phyloP scores from a whole-genome alignment of 192 early-diverging fungal species.

The Coemansia umbellata region DNA sequence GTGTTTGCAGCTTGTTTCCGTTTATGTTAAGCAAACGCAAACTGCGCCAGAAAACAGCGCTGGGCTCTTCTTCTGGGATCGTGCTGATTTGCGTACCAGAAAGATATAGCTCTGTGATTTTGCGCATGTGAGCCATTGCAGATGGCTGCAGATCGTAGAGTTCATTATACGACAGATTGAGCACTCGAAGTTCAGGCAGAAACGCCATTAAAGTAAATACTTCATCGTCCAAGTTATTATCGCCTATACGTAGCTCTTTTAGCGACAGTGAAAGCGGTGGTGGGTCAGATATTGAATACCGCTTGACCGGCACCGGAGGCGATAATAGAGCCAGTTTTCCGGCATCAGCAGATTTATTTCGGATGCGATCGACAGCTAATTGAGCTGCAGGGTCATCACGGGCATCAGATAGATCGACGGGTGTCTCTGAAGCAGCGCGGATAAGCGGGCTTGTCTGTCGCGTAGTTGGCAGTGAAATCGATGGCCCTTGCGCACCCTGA shows the following conservation, averaged over 20 bases:
- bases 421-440: conserved; percentile 27
- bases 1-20: conserved; percentile 83
- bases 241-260: conserved; percentile 66
- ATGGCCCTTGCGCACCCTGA: conserved; percentile 23
- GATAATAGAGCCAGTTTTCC: conserved; percentile 20
- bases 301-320: conserved; percentile 25
- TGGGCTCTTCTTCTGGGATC: conserved; percentile 80
- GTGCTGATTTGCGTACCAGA: conserved; percentile 80
- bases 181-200: conserved; percentile 67
- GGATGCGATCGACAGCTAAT: conserved; percentile 10
- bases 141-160: conserved; percentile 78
- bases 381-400: background rate
- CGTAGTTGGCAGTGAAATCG: conserved; percentile 23
- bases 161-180: conserved; percentile 79
- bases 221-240: conserved; percentile 80
- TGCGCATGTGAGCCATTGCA: conserved; percentile 63
- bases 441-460: conserved; percentile 37
- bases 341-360: conserved; percentile 41
- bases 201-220: conserved; percentile 69
- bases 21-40: conserved; percentile 79
- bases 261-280: conserved; percentile 56
- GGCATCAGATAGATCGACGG: conserved; percentile 1
- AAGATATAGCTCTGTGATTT: conserved; percentile 74
- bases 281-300: conserved; percentile 53
- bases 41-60: conserved; percentile 59